These are phyloP conservation scores for Colletotrichum abscissum DNA, from an alignment of 2,329 filamentous ascomycete species.

Conservation along the genomic window DNA sequence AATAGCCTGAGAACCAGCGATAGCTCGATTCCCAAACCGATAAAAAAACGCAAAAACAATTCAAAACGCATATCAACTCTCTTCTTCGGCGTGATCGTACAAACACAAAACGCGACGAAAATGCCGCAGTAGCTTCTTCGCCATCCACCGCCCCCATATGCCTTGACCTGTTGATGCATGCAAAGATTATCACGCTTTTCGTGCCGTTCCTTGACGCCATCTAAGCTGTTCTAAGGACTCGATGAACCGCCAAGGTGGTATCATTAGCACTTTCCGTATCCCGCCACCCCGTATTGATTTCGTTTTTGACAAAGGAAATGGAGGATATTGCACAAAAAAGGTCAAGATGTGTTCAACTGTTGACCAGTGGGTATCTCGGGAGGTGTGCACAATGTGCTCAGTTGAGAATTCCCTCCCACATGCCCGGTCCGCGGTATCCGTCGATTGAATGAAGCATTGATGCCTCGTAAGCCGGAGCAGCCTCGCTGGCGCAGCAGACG, in stretches of 20 bases:
- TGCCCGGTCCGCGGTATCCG: conserved; percentile 67
- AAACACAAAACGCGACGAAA: conserved; percentile 26
- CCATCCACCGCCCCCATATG: conserved; percentile 44
- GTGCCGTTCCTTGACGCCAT: conserved; percentile 46
- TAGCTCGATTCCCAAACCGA: not conserved
- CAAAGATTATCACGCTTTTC: conserved; percentile 54
- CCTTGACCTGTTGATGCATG: conserved; percentile 53
- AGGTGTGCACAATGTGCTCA: conserved; percentile 43
- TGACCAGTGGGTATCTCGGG: conserved; percentile 22
- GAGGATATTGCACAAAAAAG: conserved; percentile 34
- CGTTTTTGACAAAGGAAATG: conserved; percentile 38
- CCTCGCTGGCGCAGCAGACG: conserved; percentile 74
- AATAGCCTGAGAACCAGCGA: not conserved
- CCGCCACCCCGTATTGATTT: conserved; percentile 37
- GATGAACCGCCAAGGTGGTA: conserved; percentile 43
- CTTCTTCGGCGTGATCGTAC: conserved; percentile 36
- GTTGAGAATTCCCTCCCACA: conserved; percentile 75
- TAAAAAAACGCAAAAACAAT: conserved; percentile 6
- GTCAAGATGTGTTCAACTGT: conserved; percentile 20
- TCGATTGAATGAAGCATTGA: conserved; percentile 61
- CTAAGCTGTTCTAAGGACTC: conserved; percentile 48
- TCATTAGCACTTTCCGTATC: conserved; percentile 45
- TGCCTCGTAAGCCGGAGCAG: conserved; percentile 58
- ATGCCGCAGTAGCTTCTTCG: conserved; percentile 35
- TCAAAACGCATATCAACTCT: conserved; percentile 29